phyloP scores from a whole-genome alignment of 2,329 filamentous ascomycete species.

The Paecilomyces sp. region DNA sequence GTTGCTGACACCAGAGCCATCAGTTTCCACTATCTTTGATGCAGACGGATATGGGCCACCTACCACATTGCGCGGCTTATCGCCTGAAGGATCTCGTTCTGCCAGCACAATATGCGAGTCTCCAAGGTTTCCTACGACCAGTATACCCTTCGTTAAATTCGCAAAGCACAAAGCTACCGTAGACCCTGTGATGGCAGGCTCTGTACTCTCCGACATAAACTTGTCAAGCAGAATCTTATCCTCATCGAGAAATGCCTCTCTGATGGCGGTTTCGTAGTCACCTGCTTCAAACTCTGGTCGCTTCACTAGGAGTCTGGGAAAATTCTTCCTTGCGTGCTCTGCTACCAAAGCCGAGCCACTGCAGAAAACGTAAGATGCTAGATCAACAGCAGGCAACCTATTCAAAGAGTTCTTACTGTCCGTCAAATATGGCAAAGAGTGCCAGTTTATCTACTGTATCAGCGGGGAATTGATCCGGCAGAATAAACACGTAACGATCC shows the following conservation, averaged over 20 bases:
- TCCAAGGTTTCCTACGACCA: slow-evolving; percentile 26
- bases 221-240: slow-evolving; percentile 19
- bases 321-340: slow-evolving; percentile 21
- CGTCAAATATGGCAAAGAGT: slow-evolving; percentile 28
- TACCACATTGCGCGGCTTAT: slow-evolving; percentile 18
- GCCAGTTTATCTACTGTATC: slow-evolving; percentile 19
- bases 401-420: slow-evolving; percentile 20
- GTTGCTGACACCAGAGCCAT: slow-evolving; percentile 15
- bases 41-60: neutral
- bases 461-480: slow-evolving; percentile 22
- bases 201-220: slow-evolving; percentile 16
- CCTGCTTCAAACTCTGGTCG: slow-evolving; percentile 22
- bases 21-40: neutral
- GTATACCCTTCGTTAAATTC: slow-evolving; percentile 22
- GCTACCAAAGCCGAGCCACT: slow-evolving; percentile 26
- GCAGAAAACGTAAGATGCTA: neutral
- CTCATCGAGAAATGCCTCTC: slow-evolving; percentile 20
- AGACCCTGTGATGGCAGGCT: slow-evolving; percentile 23
- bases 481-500: slow-evolving; percentile 21
- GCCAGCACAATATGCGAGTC: slow-evolving; percentile 29
- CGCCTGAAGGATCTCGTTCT: slow-evolving; percentile 19
- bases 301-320: slow-evolving; percentile 18
- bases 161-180: slow-evolving; percentile 27
- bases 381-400: neutral
- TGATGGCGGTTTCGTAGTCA: slow-evolving; percentile 23